Conservation (phyloP, 805 yeast genomes). For the Scheffersomyces amazonensis region DNA sequence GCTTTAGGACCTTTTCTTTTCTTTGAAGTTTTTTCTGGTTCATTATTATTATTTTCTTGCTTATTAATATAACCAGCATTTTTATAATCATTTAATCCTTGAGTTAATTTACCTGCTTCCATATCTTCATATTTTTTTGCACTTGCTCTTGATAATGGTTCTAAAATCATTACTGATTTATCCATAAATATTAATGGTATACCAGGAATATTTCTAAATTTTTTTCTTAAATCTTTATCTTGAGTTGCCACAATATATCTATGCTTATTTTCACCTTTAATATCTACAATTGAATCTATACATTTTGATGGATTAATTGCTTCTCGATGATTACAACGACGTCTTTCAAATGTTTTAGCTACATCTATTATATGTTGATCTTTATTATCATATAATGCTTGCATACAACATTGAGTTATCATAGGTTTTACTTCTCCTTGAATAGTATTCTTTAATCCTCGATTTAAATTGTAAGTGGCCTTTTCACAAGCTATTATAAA, state of each 20-base stretch:
- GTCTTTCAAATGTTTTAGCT: constrained; percentile 83
- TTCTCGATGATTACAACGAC: constrained; percentile 86
- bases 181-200: constrained; percentile 85
- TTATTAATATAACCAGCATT: constrained; percentile 41
- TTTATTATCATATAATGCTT: constrained; percentile 68
- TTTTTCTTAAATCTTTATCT: constrained; percentile 63
- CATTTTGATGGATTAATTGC: constrained; percentile 70
- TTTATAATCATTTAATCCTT: constrained; percentile 72
- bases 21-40: constrained; percentile 21
- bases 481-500: constrained; percentile 62
- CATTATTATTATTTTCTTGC: constrained; percentile 12
- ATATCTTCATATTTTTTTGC: constrained; percentile 30
- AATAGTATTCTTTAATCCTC: constrained; percentile 74
- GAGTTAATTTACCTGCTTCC: constrained; percentile 68
- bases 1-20: constrained; percentile 71
- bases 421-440: constrained; percentile 84
- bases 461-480: constrained; percentile 73
- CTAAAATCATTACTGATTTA: constrained; percentile 94
- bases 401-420: constrained; percentile 96
- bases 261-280: constrained; percentile 81
- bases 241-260: constrained; percentile 89
- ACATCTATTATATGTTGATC: constrained; percentile 74
- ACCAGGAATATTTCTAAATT: constrained; percentile 77
- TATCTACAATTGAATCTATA: constrained; percentile 62
- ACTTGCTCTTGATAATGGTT: constrained; percentile 80